Evolutionary conservation across 768 basidiomycete genomes (phyloP).

Genomic region (Podaxis rugospora): DNA sequence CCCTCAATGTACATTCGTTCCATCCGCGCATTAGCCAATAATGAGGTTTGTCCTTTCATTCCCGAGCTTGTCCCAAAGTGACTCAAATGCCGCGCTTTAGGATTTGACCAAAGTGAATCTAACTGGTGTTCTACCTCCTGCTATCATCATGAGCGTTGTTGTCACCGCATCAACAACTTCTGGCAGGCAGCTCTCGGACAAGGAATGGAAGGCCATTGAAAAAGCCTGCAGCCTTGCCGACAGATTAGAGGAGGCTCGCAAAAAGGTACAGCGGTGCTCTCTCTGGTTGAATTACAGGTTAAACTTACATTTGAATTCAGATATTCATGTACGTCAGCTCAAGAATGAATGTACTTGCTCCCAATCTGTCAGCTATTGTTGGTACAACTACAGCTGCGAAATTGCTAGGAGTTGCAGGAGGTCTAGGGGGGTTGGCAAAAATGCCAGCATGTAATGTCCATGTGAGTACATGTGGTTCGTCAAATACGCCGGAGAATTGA

Average conservation of each 20-base stretch:
- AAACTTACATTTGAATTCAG: slow-evolving; percentile 30
- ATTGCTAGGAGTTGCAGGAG: slow-evolving; percentile 94
- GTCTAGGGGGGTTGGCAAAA: slow-evolving; percentile 83
- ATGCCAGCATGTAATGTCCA: slow-evolving; percentile 96
- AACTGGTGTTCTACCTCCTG: slow-evolving; percentile 74
- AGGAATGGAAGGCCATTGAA: slow-evolving; percentile 77
- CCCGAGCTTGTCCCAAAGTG: slow-evolving; percentile 1
- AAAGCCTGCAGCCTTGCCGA: slow-evolving; percentile 88
- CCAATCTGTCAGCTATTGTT: slow-evolving; percentile 97
- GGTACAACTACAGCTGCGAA: slow-evolving; percentile 99
- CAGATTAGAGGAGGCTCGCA: slow-evolving; percentile 82
- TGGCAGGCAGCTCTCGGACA: slow-evolving; percentile 65
- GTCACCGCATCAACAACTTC: slow-evolving; percentile 92
- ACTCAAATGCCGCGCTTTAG: slow-evolving; percentile 29
- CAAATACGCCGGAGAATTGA: not conserved
- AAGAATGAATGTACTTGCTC: slow-evolving; percentile 96
- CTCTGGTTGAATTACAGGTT: not conserved
- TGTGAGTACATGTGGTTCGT: slow-evolving; percentile 41
- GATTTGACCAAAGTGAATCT: slow-evolving; percentile 87
- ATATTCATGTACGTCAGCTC: slow-evolving; percentile 99
- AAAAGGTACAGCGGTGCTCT: slow-evolving; percentile 51
- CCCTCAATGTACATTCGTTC: slow-evolving; percentile 90
- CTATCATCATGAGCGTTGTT: slow-evolving; percentile 92
- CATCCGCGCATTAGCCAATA: slow-evolving; percentile 84
- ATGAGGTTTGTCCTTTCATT: slow-evolving; percentile 46